Conservation (phyloP, 2,329 filamentous ascomycete genomes). For the Exserohilum turcica region DNA sequence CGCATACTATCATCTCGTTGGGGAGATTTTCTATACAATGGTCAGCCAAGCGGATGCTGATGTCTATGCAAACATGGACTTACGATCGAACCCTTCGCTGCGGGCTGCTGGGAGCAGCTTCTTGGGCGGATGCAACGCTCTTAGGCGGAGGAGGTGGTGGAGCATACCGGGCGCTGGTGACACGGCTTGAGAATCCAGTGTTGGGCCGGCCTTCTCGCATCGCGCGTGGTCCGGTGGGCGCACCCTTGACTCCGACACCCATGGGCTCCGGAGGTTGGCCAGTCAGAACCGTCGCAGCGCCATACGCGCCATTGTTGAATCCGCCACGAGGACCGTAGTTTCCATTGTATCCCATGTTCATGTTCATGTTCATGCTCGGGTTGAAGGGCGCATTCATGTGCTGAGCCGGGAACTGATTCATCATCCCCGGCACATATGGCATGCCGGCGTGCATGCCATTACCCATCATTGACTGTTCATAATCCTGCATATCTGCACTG, state of each 20-base stretch:
- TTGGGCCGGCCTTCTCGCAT: conserved; percentile 90
- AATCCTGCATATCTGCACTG: conserved; percentile 28
- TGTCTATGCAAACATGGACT: conserved; percentile 15
- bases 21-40: conserved; percentile 35
- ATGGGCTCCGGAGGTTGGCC: conserved; percentile 45
- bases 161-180: conserved; percentile 38
- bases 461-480: conserved; percentile 37
- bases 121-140: conserved; percentile 28
- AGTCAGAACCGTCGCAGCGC: conserved; percentile 45
- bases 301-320: conserved; percentile 46
- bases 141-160: conserved; percentile 26
- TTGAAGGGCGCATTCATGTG: conserved; percentile 48
- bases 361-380: conserved; percentile 51
- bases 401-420: conserved; percentile 60
- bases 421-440: conserved; percentile 35
- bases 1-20: conserved; percentile 42
- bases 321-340: conserved; percentile 54
- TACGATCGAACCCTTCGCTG: conserved; percentile 39
- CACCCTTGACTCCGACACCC: conserved; percentile 67
- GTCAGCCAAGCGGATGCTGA: conserved; percentile 9
- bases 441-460: conserved; percentile 34
- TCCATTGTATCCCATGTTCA: conserved; percentile 46
- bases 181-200: conserved; percentile 72
- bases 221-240: conserved; percentile 90
- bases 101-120: conserved; percentile 29